These are phyloP conservation scores for Daldinia sp. DNA, from an alignment of 2,329 filamentous ascomycete genomes.

Conservation along the genomic window DNA sequence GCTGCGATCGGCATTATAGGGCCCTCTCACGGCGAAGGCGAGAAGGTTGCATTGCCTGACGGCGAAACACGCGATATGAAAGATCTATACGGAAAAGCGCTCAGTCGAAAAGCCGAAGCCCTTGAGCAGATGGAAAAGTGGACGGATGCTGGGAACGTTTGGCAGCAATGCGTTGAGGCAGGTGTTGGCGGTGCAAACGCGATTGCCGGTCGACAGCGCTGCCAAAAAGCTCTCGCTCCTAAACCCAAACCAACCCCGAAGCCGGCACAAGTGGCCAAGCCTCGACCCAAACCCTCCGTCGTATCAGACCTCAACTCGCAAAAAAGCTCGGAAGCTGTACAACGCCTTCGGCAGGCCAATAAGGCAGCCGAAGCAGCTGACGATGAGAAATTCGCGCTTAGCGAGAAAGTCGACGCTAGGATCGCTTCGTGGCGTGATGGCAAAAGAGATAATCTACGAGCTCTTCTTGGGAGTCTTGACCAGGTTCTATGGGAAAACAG, in stretches of 20 bases:
- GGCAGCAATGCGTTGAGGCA: constrained; percentile 83
- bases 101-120: constrained; percentile 94
- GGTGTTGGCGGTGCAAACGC: constrained; percentile 87
- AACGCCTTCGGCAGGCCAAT: constrained; percentile 82
- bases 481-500: constrained; percentile 89
- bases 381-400: constrained; percentile 89
- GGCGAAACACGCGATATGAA: constrained; percentile 83
- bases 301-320: constrained; percentile 53
- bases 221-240: constrained; percentile 83
- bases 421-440: constrained; percentile 86
- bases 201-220: constrained; percentile 85
- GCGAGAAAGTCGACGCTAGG: constrained; percentile 83
- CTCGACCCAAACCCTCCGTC: constrained; percentile 54
- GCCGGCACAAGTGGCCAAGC: constrained; percentile 55
- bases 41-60: constrained; percentile 75
- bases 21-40: constrained; percentile 76
- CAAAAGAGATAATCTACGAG: constrained; percentile 91
- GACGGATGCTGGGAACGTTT: constrained; percentile 80
- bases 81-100: constrained; percentile 90
- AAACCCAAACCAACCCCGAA: constrained; percentile 63
- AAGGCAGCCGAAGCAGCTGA: constrained; percentile 85
- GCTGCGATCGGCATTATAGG: constrained; percentile 83
- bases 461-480: constrained; percentile 86
- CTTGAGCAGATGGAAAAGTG: constrained; percentile 96
- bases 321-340: constrained; percentile 78